Base-by-base conservation (phyloP, 192 early-diverging fungal genomes). In the Rhizoclosmatium sp. region DNA sequence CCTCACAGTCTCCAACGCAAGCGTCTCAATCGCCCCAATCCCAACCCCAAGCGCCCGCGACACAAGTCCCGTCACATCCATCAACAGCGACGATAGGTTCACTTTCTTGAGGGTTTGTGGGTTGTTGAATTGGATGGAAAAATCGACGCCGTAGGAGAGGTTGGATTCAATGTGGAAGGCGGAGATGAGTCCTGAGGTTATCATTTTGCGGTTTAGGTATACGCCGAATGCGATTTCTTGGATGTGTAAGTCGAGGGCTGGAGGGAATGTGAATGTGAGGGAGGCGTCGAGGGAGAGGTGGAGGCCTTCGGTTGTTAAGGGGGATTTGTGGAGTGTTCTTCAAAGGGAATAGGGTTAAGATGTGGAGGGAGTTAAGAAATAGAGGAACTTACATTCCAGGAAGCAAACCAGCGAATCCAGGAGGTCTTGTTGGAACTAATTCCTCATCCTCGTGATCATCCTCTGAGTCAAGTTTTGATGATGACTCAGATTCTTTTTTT, bases 101-200 rank as follows among this genome's bases (percentile, higher is more conserved):
- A 47, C 23, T 5, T 40, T 19, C 4, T 44, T 23, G 12, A 69
- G 46, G 12, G 44, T 44, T n/a, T 44, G 39, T 14, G 66, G 66
- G 46, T 69, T 69, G 44, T 69, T 69, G 66, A 69, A 69, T 2
- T 23, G 14, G 46, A 69, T 69, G 42, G 12, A 44, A 3, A 69
- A 2, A 10, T 23, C 42, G 5, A 69, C 66, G 12, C 19, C 31
- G 19, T 21, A n/a, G 66, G 12, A 16, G 5, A 16, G 16, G 46
- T 47, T 21, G 5, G 66, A 3, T 21, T 45, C 42, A 44, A 69
- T 69, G 14, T 44, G 66, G 46, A 69, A 69, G 3, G 66, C 40
- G 46, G 40, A 45, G 42, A 69, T 47, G 46, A 47, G 16, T 1
- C 42, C 66, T 12, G 31, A 45, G 42, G 66, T 69, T 23, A 69